Evolutionary conservation across 2,329 filamentous ascomycete species (phyloP).

Genomic region (Fusarium oxysporum): DNA sequence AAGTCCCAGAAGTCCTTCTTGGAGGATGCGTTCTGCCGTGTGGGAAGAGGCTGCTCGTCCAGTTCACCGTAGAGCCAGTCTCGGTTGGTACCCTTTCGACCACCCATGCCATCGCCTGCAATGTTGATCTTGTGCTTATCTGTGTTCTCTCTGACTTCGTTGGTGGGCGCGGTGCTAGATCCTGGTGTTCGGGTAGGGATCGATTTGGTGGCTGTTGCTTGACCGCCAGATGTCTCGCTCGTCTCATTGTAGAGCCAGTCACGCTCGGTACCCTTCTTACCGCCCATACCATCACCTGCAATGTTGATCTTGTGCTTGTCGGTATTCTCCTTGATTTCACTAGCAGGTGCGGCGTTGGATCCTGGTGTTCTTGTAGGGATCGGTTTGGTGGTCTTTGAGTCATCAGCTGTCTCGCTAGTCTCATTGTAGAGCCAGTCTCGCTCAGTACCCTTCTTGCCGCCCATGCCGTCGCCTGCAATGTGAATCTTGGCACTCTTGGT

Average conservation of each 20-base stretch:
- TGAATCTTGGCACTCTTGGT: constrained; percentile 47
- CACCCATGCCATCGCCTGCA: constrained; percentile 74
- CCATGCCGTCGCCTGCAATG: constrained; percentile 73
- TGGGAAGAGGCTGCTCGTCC: constrained; percentile 53
- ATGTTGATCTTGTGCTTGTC: constrained; percentile 54
- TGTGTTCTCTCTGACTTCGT: constrained; percentile 25
- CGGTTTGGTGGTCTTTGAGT: constrained; percentile 37
- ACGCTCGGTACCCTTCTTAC: constrained; percentile 63
- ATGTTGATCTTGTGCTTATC: constrained; percentile 53
- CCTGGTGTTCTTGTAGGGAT: constrained; percentile 52
- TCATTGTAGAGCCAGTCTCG: constrained; percentile 69
- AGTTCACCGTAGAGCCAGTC: constrained; percentile 68
- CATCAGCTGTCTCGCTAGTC: constrained; percentile 51
- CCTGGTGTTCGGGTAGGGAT: constrained; percentile 52
- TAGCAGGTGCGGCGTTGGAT: not conserved
- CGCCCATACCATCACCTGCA: constrained; percentile 74
- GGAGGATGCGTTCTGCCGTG: constrained; percentile 51
- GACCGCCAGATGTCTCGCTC: constrained; percentile 45
- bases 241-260: constrained; percentile 69
- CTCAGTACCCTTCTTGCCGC: constrained; percentile 64
- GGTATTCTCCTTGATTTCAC: constrained; percentile 26
- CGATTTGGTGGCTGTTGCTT: constrained; percentile 36
- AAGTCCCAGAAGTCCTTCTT: constrained; percentile 63
- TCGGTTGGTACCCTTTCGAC: constrained; percentile 63
- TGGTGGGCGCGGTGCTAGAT: constrained; percentile 1